Conservation (phyloP, 257 asterid genomes). For the Echium plantagineum region DNA sequence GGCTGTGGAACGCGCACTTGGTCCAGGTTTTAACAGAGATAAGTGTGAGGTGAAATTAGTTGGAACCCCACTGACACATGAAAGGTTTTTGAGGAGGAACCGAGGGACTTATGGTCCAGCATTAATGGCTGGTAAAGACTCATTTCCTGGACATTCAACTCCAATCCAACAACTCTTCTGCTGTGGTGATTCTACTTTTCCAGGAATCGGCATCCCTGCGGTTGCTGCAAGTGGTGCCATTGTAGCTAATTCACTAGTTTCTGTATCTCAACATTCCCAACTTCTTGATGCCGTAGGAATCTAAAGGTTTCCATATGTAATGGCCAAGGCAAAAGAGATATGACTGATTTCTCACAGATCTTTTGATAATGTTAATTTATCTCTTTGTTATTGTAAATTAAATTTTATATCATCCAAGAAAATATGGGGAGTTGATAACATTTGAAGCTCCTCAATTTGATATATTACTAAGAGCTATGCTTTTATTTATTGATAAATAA, state of each 20-base stretch:
- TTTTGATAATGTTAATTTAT: no score
- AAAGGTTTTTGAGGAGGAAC: slow-evolving; percentile 64
- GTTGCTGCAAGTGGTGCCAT: slow-evolving; percentile 99
- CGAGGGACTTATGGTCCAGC: slow-evolving; percentile 97
- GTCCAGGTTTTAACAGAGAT: slow-evolving; percentile 62
- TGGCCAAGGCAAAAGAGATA: background rate
- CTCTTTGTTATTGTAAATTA: no score
- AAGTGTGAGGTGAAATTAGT: slow-evolving; percentile 83
- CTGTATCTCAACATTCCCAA: slow-evolving; percentile 70
- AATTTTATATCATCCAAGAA: no score
- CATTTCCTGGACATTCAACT: slow-evolving; percentile 79
- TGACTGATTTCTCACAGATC: no score
- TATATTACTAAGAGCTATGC: no score
- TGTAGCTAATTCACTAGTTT: slow-evolving; percentile 83
- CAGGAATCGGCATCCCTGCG: slow-evolving; percentile 95
- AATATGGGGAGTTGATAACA: no score
- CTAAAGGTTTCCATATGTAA: slow-evolving; percentile 10
- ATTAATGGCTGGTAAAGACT: slow-evolving; percentile 61
- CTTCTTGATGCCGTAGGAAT: slow-evolving; percentile 91
- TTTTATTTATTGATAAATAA: no score
- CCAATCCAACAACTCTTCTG: slow-evolving; percentile 61
- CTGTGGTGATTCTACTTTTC: slow-evolving; percentile 98
- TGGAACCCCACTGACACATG: slow-evolving; percentile 85
- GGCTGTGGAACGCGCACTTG: slow-evolving; percentile 84
- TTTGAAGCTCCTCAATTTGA: no score